Percentiles rank a stretch among this genome's conserved stretches.
Evolutionary conservation across 176 grass and related monocot genomes (phyloP).

Genomic region (Carex pumila): DNA sequence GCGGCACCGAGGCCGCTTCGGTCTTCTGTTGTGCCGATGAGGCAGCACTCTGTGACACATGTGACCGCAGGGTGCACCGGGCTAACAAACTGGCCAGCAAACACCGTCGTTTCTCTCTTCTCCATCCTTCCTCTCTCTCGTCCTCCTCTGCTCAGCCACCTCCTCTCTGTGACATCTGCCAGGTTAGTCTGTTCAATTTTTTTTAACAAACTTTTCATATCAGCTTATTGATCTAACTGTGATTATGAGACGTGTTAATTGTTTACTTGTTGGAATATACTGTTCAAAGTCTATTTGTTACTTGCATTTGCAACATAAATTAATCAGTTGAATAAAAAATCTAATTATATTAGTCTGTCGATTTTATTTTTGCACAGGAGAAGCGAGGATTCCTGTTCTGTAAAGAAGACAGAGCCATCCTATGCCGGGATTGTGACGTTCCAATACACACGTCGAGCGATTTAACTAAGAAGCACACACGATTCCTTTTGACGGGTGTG

Average conservation of each 20-base stretch:
- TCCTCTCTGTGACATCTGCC: conserved; percentile 78
- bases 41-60: conserved; percentile 67
- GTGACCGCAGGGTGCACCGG: conserved; percentile 55
- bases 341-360: background rate
- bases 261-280: background rate
- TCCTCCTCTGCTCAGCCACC: conserved; percentile 13
- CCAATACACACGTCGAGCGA: conserved; percentile 59
- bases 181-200: conserved; percentile 25
- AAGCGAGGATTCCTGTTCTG: conserved; percentile 80
- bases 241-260: background rate
- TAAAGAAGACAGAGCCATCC: conserved; percentile 85
- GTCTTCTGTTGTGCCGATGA: conserved; percentile 90
- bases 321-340: background rate
- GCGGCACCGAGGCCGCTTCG: conserved; percentile 48
- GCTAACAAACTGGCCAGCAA: conserved; percentile 75
- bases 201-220: background rate
- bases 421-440: conserved; percentile 84
- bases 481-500: conserved; percentile 73
- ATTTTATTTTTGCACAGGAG: conserved; percentile 35
- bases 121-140: conserved; percentile 20
- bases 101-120: conserved; percentile 58
- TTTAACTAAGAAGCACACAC: conserved; percentile 62
- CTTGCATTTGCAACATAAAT: background rate
- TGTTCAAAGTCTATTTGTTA: background rate
- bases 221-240: background rate